Base-by-base conservation (phyloP, 192 early-diverging fungal species). In the Rhizoclosmatium globosum region DNA sequence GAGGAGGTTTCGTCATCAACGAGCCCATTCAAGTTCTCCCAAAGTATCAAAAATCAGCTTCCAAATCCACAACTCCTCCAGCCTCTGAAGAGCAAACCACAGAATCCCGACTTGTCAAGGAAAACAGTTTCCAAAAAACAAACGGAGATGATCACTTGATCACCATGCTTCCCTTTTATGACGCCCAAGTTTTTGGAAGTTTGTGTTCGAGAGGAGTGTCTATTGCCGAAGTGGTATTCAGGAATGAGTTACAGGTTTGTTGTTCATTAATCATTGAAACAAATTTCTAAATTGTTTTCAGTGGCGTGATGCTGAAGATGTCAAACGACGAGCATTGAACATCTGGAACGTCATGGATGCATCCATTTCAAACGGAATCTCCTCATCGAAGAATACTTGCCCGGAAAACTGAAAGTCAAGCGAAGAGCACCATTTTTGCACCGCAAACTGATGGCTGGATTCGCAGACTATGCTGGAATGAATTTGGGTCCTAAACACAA, bases 321-420 rank as follows among this genome's bases (percentile, higher is more conserved):
- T 98, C 64, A 86, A 91, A 76, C 80, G 87, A 71, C 85, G 92
- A 78, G 89, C 93, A 1, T 85, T 92, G 72, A 86, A 87, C 38
- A 94, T 98, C 77, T 98, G 97, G 97, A 87, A 92, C 50, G 94
- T 94, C 62, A 98, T 98, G 97, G 92, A 97, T 82, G 87, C 95
- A 80, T 87, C 85, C 75, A 89, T 89, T 45, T 43, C 68, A 47
- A 89, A 85, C 62, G 87, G 87, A 4, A 83, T 85, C 42, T 71
- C 71, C 11, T 70, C 73, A 3, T 60, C 61, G 75, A 87, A 38
- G 81, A 82, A 47, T 84, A 88, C 77, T 88, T 98, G 3, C 97
- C 95, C 7, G 95, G 95, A 15, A 88, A 89, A 46, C 86, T 98
- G 21, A 91, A 90, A 42, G 95, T 97, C 19, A 85, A 87, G 47